Conservation (phyloP, 2,329 filamentous ascomycete species). For the Paraphoma sp. region DNA sequence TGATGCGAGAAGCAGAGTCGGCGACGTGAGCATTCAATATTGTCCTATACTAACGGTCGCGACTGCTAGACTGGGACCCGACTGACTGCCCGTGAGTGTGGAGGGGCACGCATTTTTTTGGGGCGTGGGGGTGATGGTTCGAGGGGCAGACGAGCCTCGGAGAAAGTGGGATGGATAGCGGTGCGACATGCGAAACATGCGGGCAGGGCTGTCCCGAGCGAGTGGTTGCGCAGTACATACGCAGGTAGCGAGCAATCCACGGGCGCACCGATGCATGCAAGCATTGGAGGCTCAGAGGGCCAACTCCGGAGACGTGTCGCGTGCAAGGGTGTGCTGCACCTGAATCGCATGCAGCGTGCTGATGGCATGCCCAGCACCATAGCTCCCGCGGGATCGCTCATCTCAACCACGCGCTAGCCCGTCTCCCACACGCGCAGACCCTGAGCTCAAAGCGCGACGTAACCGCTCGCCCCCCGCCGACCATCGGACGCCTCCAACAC, state of each 20-base stretch:
- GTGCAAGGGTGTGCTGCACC: neutral
- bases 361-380: neutral
- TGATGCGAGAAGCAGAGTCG: conserved; percentile 16
- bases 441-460: conserved; percentile 23
- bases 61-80: conserved; percentile 54
- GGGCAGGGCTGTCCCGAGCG: neutral
- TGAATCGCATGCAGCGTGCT: neutral
- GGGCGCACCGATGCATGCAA: neutral
- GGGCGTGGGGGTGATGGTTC: conserved; percentile 29
- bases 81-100: conserved; percentile 47
- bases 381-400: conserved; percentile 9
- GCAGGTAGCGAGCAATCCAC: neutral
- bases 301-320: conserved; percentile 2
- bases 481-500: conserved; percentile 21
- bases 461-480: conserved; percentile 20
- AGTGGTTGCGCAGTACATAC: neutral
- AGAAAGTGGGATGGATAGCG: neutral
- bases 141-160: conserved; percentile 6
- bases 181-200: conserved; percentile 1
- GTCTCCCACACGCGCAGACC: conserved; percentile 15
- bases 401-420: neutral
- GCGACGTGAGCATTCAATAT: conserved; percentile 4
- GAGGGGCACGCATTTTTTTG: conserved; percentile 4
- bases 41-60: conserved; percentile 13
- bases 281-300: neutral